Conservation (phyloP, 2,329 filamentous ascomycete genomes). For the Seiridium cupressi region DNA sequence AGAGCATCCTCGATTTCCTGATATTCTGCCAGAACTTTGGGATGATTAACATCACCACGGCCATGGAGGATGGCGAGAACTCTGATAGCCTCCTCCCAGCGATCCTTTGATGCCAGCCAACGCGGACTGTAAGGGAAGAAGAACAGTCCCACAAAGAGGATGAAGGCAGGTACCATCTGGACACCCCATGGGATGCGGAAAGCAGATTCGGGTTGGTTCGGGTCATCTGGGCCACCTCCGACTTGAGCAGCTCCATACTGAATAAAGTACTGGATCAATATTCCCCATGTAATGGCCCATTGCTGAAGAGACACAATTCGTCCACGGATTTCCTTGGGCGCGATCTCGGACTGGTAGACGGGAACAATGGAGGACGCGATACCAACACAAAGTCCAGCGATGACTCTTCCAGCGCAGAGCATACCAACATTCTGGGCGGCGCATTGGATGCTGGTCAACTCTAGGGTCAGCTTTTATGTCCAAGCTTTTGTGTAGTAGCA, state of each 20-base stretch:
- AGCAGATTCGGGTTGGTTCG: conserved; percentile 47
- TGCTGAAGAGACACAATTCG: conserved; percentile 65
- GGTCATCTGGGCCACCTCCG: conserved; percentile 48
- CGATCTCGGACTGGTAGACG: conserved; percentile 68
- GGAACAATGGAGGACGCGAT: conserved; percentile 72
- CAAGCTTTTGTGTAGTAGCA: background rate
- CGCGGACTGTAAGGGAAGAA: conserved; percentile 66
- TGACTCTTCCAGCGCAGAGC: conserved; percentile 68
- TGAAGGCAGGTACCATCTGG: conserved; percentile 53
- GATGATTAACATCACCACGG: conserved; percentile 51
- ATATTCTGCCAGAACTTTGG: conserved; percentile 62
- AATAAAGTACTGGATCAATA: conserved; percentile 66
- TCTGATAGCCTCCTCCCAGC: conserved; percentile 62
- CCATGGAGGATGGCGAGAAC: conserved; percentile 60
- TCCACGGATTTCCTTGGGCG: conserved; percentile 55
- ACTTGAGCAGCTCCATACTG: conserved; percentile 61
- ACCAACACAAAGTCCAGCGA: conserved; percentile 72
- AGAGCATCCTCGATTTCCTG: conserved; percentile 58
- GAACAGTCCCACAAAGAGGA: conserved; percentile 54
- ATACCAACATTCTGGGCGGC: conserved; percentile 66
- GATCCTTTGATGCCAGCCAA: conserved; percentile 67
- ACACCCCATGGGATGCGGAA: conserved; percentile 63
- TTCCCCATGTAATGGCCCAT: conserved; percentile 71
- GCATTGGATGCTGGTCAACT: conserved; percentile 48
- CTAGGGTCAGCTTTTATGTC: background rate